A percentile compares a stretch with the other conserved stretches of the same genome.
phyloP scores from a whole-genome alignment of 192 early-diverging fungal species.

The Coemansia sp. region DNA sequence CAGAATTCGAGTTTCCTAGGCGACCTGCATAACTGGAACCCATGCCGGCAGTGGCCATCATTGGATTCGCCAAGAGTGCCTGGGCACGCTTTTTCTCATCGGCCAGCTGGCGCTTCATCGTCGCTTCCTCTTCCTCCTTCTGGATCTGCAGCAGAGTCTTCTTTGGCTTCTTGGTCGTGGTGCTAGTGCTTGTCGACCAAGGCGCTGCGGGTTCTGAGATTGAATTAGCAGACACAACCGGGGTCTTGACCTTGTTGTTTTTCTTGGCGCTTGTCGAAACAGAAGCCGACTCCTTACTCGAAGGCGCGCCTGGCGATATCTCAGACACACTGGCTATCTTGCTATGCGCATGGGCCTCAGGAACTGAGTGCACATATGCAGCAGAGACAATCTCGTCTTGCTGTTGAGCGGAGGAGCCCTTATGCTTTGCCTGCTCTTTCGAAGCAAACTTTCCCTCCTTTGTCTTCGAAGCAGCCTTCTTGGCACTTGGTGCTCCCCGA shows the following conservation, averaged over 20 bases:
- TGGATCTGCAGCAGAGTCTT: conserved; percentile 55
- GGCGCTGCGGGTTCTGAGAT: conserved; percentile 20
- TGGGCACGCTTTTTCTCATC: conserved; percentile 24
- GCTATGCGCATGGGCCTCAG: neutral
- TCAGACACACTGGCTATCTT: neutral
- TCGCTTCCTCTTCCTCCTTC: conserved; percentile 49
- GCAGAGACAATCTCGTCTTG: neutral
- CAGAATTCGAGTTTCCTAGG: conserved; percentile 9
- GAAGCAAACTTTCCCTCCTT: neutral
- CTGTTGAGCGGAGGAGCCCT: neutral
- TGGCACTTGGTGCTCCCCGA: neutral
- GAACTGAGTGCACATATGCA: neutral
- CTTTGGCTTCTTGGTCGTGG: conserved; percentile 39
- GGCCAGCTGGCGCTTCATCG: conserved; percentile 29
- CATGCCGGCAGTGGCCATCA: neutral
- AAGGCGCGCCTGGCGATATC: neutral
- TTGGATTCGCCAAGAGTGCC: neutral
- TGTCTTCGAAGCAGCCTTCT: neutral
- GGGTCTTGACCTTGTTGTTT: neutral
- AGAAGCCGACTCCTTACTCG: neutral
- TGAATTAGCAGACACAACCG: neutral
- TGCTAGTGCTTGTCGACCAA: conserved; percentile 26
- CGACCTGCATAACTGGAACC: conserved; percentile 45
- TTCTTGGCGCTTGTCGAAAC: neutral
- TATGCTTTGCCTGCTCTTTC: neutral